A percentile compares a stretch with the other conserved stretches of the same genome.
phyloP scores from a whole-genome alignment of 2,329 filamentous ascomycete species.

The Grosmannia serpens region DNA sequence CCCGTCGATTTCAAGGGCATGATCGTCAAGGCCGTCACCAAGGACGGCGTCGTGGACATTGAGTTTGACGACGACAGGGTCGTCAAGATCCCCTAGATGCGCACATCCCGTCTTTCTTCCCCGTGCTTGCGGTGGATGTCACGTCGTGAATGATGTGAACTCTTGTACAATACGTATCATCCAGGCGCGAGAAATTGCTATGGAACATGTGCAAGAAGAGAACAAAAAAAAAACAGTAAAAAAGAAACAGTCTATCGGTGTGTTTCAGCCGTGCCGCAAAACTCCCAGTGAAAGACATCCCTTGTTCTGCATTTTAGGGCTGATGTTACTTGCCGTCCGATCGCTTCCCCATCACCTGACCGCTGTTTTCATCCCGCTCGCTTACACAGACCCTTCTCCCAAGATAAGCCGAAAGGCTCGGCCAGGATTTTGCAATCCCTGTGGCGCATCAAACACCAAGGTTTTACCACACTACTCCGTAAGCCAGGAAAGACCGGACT shows the following conservation, averaged over 20 bases:
- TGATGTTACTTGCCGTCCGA: neutral
- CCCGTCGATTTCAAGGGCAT: slow-evolving; percentile 99
- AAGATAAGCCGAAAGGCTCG: neutral
- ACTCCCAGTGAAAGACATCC: too few species aligned
- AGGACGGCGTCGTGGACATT: slow-evolving; percentile 79
- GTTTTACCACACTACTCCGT: neutral
- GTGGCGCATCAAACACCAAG: neutral
- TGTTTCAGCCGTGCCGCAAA: too few species aligned
- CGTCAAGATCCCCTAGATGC: slow-evolving; percentile 43
- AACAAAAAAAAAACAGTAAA: neutral
- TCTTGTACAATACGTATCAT: neutral
- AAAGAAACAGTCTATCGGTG: neutral
- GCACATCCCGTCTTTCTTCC: too few species aligned
- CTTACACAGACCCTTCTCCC: neutral
- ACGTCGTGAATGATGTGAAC: too few species aligned
- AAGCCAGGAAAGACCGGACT: too few species aligned
- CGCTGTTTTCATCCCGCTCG: neutral
- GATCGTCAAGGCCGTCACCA: slow-evolving; percentile 86
- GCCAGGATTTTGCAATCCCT: neutral
- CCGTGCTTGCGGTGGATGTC: too few species aligned
- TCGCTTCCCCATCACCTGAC: neutral
- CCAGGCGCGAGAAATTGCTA: too few species aligned
- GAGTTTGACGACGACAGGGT: slow-evolving; percentile 74
- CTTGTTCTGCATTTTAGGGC: too few species aligned
- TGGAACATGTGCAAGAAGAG: neutral